Evolutionary conservation across 1,284 basidiomycete genomes (phyloP).

Genomic region (Porodaedalea pini): DNA sequence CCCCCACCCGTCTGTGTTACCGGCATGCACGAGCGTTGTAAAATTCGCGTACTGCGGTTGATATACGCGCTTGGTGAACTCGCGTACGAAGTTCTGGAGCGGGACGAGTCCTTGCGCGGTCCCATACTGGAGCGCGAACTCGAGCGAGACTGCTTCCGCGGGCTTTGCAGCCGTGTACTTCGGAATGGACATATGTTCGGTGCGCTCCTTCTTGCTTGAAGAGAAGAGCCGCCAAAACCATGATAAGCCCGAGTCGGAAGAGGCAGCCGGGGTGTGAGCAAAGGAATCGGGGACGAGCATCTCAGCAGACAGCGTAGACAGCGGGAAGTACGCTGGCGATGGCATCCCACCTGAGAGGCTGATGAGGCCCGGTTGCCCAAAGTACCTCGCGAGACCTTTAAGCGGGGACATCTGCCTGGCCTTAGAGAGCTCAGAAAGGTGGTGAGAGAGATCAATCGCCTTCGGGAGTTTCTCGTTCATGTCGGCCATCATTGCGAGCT

Average conservation of each 20-base stretch:
- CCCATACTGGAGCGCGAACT: conserved; percentile 73
- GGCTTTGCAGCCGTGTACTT: conserved; percentile 48
- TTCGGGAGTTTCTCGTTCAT: conserved; percentile 28
- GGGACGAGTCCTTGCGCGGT: conserved; percentile 51
- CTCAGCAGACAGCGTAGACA: conserved; percentile 51
- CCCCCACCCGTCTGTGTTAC: conserved; percentile 76
- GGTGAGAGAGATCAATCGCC: conserved; percentile 56
- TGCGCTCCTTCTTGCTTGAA: conserved; percentile 39
- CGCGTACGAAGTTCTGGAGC: conserved; percentile 50
- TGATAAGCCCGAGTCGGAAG: conserved; percentile 35
- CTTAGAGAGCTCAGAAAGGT: conserved; percentile 53
- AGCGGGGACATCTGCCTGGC: conserved; percentile 55
- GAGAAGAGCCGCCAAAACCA: conserved; percentile 69
- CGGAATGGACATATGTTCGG: conserved; percentile 52
- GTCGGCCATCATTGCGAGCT: background rate
- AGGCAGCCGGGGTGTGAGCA: conserved; percentile 26
- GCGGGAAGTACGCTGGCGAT: conserved; percentile 59
- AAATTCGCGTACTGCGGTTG: conserved; percentile 70
- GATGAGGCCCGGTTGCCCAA: conserved; percentile 47
- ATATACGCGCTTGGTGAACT: conserved; percentile 62
- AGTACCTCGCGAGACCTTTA: conserved; percentile 60
- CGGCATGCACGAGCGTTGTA: conserved; percentile 59
- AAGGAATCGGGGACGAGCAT: conserved; percentile 37
- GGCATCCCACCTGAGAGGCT: conserved; percentile 62
- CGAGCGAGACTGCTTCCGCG: conserved; percentile 55